Evolutionary conservation across 768 basidiomycete species (phyloP).

Genomic region (Suillus clintonianus): DNA sequence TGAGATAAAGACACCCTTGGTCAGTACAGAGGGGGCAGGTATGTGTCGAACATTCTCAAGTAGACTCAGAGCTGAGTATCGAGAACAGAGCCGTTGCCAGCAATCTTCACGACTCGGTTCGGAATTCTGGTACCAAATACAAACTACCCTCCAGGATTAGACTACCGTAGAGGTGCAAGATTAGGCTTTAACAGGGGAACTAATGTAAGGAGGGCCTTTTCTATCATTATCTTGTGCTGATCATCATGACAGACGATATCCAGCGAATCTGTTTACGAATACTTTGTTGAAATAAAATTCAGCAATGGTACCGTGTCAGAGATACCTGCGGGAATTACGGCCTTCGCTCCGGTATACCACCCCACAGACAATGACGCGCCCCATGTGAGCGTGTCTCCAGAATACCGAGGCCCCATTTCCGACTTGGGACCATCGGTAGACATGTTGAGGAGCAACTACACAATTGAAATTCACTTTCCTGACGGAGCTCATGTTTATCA

Average conservation of each 20-base stretch:
- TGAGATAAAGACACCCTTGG: conserved; percentile 11
- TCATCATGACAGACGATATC: not conserved
- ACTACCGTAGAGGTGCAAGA: not conserved
- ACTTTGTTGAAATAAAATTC: conserved; percentile 16
- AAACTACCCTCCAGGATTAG: conserved; percentile 20
- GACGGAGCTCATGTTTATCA: not conserved
- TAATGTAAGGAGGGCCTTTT: not conserved
- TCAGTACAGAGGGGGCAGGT: not conserved
- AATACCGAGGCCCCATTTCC: too few species aligned
- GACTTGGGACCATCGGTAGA: not conserved
- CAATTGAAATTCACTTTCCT: conserved; percentile 1
- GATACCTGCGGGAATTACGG: conserved; percentile 1
- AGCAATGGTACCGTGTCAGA: conserved; percentile 15
- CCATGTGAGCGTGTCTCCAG: not conserved
- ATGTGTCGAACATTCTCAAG: not conserved
- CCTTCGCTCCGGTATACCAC: conserved; percentile 2
- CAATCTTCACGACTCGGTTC: conserved; percentile 5
- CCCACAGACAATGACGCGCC: not conserved
- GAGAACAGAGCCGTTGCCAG: not conserved
- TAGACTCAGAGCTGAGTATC: not conserved
- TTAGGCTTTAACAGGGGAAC: not conserved
- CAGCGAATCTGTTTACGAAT: conserved; percentile 19
- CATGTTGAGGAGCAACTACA: conserved; percentile 7
- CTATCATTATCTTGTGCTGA: not conserved
- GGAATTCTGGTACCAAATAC: conserved; percentile 20